phyloP scores from a whole-genome alignment of 2,329 filamentous ascomycete species.

The Aspergillus tanneri region DNA sequence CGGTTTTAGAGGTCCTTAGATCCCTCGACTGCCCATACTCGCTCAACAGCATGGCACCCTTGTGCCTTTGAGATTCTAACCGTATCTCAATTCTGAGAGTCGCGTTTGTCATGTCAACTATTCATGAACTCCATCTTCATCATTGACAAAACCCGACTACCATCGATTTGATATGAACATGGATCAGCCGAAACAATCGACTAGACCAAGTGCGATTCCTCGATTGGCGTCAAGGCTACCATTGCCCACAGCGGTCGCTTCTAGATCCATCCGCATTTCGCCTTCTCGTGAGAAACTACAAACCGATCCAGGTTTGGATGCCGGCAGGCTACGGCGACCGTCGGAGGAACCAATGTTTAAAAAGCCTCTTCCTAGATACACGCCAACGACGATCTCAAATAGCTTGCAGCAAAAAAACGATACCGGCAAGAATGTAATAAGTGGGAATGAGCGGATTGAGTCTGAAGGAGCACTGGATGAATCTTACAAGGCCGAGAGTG shows the following conservation, averaged over 20 bases:
- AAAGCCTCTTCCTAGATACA: conserved; percentile 30
- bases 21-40: no score
- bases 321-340: conserved; percentile 38
- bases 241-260: conserved; percentile 44
- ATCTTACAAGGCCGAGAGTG: conserved; percentile 15
- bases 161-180: conserved; percentile 24
- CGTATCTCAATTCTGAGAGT: neutral
- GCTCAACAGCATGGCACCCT: neutral
- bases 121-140: neutral
- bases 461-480: conserved; percentile 13
- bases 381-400: conserved; percentile 24
- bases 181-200: conserved; percentile 34
- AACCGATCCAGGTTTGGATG: conserved; percentile 40
- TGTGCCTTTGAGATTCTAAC: neutral
- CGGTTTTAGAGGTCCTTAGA: no score
- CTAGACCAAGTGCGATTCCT: conserved; percentile 46
- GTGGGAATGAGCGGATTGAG: conserved; percentile 19
- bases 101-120: neutral
- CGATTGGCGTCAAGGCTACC: conserved; percentile 54
- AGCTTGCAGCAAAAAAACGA: conserved; percentile 22
- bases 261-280: conserved; percentile 47
- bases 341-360: conserved; percentile 41
- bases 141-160: neutral
- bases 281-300: conserved; percentile 50
- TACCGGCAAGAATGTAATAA: conserved; percentile 20